Percentiles rank a stretch among this genome's conserved stretches.
Evolutionary conservation across 768 basidiomycete species (phyloP).

Genomic region (button mushroom (Agaricus bisporus)): DNA sequence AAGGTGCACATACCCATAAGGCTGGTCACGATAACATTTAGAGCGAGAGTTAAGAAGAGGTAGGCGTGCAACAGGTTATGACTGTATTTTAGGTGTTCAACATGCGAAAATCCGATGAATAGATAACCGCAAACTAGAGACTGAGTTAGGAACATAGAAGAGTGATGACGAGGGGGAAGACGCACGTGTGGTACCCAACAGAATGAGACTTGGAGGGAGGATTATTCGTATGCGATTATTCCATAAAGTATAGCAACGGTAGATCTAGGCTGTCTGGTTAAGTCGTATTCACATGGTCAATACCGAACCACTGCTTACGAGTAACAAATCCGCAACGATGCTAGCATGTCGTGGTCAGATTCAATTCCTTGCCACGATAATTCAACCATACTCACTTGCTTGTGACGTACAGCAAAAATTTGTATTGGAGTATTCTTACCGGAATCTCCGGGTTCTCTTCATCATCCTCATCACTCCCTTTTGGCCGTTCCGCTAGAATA

Average conservation of each 20-base stretch:
- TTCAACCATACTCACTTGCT: slow-evolving; percentile 22
- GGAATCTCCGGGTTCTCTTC: slow-evolving; percentile 15
- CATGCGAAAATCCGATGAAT: slow-evolving; percentile 21
- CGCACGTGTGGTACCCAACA: slow-evolving; percentile 22
- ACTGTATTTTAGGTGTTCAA: slow-evolving; percentile 20
- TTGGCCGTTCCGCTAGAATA: slow-evolving; percentile 17
- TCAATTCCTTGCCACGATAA: not conserved
- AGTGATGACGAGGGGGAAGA: slow-evolving; percentile 1
- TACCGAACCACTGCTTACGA: slow-evolving; percentile 15
- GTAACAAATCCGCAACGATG: slow-evolving; percentile 22
- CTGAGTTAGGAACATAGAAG: not conserved
- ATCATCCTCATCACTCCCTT: not conserved
- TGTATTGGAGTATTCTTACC: slow-evolving; percentile 20
- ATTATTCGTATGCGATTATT: slow-evolving; percentile 23
- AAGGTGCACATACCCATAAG: slow-evolving; percentile 21
- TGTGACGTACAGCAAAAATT: slow-evolving; percentile 24
- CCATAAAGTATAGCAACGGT: slow-evolving; percentile 27
- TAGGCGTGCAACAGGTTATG: slow-evolving; percentile 22
- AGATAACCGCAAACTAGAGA: slow-evolving; percentile 20
- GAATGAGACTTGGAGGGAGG: slow-evolving; percentile 19
- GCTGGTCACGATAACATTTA: slow-evolving; percentile 22
- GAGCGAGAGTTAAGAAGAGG: slow-evolving; percentile 22
- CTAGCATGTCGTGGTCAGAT: slow-evolving; percentile 12
- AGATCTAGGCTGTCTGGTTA: slow-evolving; percentile 17
- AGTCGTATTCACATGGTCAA: not conserved